phyloP scores from a whole-genome alignment of 345 rosid genomes.

The Excoecaria agallocha region DNA sequence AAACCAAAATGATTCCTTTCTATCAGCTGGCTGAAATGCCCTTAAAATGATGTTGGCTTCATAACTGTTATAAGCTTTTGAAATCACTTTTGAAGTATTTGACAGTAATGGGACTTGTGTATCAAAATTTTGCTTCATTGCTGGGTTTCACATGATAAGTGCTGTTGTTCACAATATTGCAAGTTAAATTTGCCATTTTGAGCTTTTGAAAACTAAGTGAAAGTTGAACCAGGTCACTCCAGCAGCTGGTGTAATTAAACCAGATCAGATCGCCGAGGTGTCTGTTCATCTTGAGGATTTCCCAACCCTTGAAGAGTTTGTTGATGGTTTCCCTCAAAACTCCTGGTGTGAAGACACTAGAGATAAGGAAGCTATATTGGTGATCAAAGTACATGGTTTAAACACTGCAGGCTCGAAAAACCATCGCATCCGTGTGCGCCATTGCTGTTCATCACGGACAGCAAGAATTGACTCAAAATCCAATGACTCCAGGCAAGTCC shows the following conservation, averaged over 20 bases:
- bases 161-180: neutral
- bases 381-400: constrained; percentile 43
- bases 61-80: too few relatives aligned
- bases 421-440: constrained; percentile 63
- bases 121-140: neutral
- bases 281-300: constrained; percentile 79
- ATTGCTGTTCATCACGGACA: constrained; percentile 58
- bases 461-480: constrained; percentile 28
- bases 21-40: neutral
- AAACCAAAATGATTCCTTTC: neutral
- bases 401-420: constrained; percentile 45
- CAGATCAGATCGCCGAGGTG: constrained; percentile 61
- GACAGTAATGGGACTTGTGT: neutral
- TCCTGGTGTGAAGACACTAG: constrained; percentile 90
- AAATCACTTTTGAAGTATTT: neutral
- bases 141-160: neutral
- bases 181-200: neutral
- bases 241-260: constrained; percentile 72
- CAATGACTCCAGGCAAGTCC: constrained; percentile 25
- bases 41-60: neutral
- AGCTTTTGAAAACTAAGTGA: constrained; percentile 8
- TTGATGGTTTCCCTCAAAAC: constrained; percentile 72
- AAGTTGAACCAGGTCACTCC: constrained; percentile 53
- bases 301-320: constrained; percentile 70
- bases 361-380: constrained; percentile 75